phyloP scores from a whole-genome alignment of 192 early-diverging fungal genomes.

The Endogone sp. region DNA sequence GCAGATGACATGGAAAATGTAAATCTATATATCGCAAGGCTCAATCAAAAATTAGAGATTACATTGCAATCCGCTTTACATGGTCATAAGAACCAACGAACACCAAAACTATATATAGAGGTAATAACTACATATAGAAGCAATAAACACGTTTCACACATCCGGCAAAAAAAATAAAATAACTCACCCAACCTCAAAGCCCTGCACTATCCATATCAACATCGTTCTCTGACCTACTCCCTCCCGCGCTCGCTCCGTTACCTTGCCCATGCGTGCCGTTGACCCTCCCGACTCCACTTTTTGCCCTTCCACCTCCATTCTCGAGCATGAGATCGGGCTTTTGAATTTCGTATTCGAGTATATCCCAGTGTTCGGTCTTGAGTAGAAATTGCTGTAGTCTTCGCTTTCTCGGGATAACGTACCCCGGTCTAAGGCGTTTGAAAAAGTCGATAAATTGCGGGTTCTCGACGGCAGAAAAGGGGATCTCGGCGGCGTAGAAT shows the following conservation, averaged over 20 bases:
- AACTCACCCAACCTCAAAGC: not conserved
- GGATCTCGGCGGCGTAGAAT: slow-evolving; percentile 4
- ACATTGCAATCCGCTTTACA: too few relatives aligned
- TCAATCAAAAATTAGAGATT: too few relatives aligned
- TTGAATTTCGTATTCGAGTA: slow-evolving; percentile 1
- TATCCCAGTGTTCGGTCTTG: slow-evolving; percentile 15
- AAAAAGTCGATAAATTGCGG: slow-evolving; percentile 5
- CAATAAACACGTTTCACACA: too few relatives aligned
- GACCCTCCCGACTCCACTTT: not conserved
- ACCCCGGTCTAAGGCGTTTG: slow-evolving; percentile 6
- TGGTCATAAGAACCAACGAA: too few relatives aligned
- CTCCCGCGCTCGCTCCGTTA: not conserved
- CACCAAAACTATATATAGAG: too few relatives aligned
- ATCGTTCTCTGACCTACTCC: not conserved
- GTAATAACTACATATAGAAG: too few relatives aligned
- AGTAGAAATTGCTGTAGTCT: slow-evolving; percentile 10
- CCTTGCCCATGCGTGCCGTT: not conserved
- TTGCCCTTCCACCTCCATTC: not conserved
- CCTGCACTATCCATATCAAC: not conserved
- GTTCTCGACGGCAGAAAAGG: slow-evolving; percentile 5
- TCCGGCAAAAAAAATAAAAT: too few relatives aligned
- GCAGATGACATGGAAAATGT: too few relatives aligned
- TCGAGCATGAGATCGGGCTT: not conserved
- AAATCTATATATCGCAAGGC: too few relatives aligned
- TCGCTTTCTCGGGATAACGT: not conserved